These are phyloP conservation scores for Ganoderma boninense DNA, from an alignment of 1,284 basidiomycete genomes.

Conservation along the genomic window DNA sequence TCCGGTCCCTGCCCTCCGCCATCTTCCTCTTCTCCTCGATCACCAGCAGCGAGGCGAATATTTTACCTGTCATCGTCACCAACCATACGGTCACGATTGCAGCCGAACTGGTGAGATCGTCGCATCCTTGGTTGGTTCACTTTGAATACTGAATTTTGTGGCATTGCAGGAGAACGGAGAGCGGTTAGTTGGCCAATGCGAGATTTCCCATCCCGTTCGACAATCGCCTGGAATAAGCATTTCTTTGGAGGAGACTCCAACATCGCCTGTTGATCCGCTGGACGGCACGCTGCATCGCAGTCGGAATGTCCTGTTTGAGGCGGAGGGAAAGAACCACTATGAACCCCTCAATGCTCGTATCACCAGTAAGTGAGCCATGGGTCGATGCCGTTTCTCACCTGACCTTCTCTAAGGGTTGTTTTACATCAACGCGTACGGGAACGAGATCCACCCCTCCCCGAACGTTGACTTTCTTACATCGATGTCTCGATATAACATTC, in stretches of 20 bases:
- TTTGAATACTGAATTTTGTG: background rate
- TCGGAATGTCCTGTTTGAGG: constrained; percentile 76
- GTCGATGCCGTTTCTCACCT: background rate
- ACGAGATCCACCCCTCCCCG: constrained; percentile 89
- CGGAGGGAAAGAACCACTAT: constrained; percentile 60
- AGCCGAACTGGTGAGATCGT: constrained; percentile 78
- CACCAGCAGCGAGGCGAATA: constrained; percentile 83
- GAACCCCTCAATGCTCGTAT: constrained; percentile 73
- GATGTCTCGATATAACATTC: constrained; percentile 69
- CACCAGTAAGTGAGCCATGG: constrained; percentile 56
- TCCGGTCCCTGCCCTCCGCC: constrained; percentile 90
- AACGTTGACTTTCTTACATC: constrained; percentile 83
- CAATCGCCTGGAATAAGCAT: constrained; percentile 43
- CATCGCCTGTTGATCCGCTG: constrained; percentile 56
- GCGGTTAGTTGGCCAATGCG: constrained; percentile 92
- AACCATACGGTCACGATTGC: constrained; percentile 98
- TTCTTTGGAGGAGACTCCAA: constrained; percentile 31
- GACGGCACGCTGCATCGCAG: constrained; percentile 52
- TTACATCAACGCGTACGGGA: constrained; percentile 94
- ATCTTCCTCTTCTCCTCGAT: constrained; percentile 96
- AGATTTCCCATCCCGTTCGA: constrained; percentile 92
- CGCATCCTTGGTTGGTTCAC: no score
- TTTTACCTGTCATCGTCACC: constrained; percentile 92
- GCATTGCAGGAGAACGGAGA: constrained; percentile 69
- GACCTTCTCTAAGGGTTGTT: constrained; percentile 67